A percentile compares a stretch with the other conserved stretches of the same genome.
Evolutionary conservation across 106 monocot species (phyloP).

Genomic region (Agapanthus africanus): DNA sequence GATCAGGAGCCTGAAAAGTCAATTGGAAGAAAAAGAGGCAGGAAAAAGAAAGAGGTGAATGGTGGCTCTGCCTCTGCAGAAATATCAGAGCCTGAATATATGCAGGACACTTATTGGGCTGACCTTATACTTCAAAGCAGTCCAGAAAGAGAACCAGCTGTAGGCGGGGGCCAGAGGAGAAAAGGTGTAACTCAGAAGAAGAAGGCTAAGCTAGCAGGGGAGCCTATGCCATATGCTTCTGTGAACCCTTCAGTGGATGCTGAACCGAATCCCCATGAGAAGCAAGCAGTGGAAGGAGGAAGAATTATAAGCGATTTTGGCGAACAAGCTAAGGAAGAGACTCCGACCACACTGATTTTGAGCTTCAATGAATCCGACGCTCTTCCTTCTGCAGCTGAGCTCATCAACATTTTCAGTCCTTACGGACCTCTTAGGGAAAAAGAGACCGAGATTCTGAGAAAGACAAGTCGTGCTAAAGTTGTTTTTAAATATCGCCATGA

Average conservation of each 20-base stretch:
- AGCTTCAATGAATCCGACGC: constrained; percentile 41
- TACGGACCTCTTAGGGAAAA: constrained; percentile 77
- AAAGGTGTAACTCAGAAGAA: constrained; percentile 20
- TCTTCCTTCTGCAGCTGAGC: constrained; percentile 57
- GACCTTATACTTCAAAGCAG: constrained; percentile 13
- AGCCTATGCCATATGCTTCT: neutral
- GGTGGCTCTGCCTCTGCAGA: neutral
- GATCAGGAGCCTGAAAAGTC: neutral
- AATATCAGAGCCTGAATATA: constrained; percentile 6
- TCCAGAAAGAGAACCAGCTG: constrained; percentile 4
- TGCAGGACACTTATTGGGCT: constrained; percentile 30
- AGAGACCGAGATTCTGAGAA: constrained; percentile 49
- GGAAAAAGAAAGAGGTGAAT: constrained; percentile 15
- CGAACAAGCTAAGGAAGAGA: constrained; percentile 8
- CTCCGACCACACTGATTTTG: constrained; percentile 63
- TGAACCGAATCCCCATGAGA: neutral
- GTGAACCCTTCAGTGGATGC: neutral
- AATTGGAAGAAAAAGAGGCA: constrained; percentile 18
- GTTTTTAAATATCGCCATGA: constrained; percentile 72
- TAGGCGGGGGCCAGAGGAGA: constrained; percentile 10
- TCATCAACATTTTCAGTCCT: constrained; percentile 61
- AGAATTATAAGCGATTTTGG: constrained; percentile 3
- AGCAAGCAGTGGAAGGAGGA: neutral
- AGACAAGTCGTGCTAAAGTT: constrained; percentile 40
- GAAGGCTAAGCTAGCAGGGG: constrained; percentile 11